Percentiles rank a stretch among this genome's conserved stretches.
Evolutionary conservation across 495 filamentous ascomycete genomes (phyloP).

Genomic region (Recurvomyces mirabilis): DNA sequence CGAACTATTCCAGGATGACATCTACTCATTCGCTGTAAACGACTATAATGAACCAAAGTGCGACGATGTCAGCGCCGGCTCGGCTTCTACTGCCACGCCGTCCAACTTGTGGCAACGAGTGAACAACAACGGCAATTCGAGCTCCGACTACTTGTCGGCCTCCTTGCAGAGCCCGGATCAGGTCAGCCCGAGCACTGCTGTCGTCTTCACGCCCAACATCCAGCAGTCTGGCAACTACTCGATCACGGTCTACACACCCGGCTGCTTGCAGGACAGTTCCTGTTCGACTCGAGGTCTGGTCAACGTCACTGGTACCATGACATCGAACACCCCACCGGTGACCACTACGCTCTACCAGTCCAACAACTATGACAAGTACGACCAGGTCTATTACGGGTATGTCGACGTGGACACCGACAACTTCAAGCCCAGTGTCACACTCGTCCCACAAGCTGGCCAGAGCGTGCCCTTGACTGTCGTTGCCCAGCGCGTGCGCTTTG

Average conservation of each 20-base stretch:
- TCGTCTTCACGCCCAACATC: slow-evolving; percentile 75
- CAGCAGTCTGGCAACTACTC: slow-evolving; percentile 82
- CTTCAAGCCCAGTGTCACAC: slow-evolving; percentile 73
- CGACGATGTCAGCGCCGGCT: slow-evolving; percentile 50
- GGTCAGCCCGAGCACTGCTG: slow-evolving; percentile 38
- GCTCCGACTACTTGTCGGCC: slow-evolving; percentile 66
- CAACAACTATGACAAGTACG: slow-evolving; percentile 89
- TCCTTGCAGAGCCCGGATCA: slow-evolving; percentile 38
- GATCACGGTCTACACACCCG: slow-evolving; percentile 81
- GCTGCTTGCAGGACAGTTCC: slow-evolving; percentile 67
- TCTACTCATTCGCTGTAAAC: slow-evolving; percentile 57
- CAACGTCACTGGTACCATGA: slow-evolving; percentile 62
- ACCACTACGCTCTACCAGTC: slow-evolving; percentile 62
- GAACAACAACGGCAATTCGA: slow-evolving; percentile 44
- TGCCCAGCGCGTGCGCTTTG: slow-evolving; percentile 74
- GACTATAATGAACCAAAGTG: slow-evolving; percentile 84
- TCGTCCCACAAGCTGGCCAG: slow-evolving; percentile 58
- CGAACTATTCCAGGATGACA: slow-evolving; percentile 72
- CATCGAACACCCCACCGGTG: slow-evolving; percentile 31
- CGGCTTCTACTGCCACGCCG: slow-evolving; percentile 41
- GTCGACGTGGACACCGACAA: slow-evolving; percentile 62
- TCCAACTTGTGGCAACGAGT: slow-evolving; percentile 56
- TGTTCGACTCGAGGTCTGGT: slow-evolving; percentile 66
- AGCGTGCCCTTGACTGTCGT: slow-evolving; percentile 59
- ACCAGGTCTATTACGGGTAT: slow-evolving; percentile 72